These are phyloP conservation scores for Thalassiosira profunda DNA, from an alignment of 108 stramenopile species.

Conservation along the genomic window DNA sequence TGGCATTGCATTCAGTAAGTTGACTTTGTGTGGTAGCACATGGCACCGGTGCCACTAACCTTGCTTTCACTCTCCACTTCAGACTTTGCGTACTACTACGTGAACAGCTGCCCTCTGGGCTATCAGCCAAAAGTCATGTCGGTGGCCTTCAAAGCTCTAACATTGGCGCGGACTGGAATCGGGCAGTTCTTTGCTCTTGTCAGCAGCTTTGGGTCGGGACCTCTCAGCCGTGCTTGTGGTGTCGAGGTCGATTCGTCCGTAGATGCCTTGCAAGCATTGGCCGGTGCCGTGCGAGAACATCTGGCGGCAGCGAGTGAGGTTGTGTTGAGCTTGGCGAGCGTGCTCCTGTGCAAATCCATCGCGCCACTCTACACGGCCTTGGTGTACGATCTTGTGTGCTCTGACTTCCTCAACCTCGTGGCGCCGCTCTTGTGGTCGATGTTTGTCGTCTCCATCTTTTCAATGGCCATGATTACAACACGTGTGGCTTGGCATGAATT, in stretches of 20 bases:
- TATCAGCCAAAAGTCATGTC: not conserved
- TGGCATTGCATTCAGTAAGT: no score
- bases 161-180: not conserved
- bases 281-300: not conserved
- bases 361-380: not conserved
- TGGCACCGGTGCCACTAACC: no score
- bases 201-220: not conserved
- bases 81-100: constrained; percentile 15
- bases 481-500: constrained; percentile 24
- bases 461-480: constrained; percentile 6
- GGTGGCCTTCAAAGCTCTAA: not conserved
- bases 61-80: constrained; percentile 2
- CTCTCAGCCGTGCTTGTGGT: constrained; percentile 11
- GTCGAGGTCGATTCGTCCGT: not conserved
- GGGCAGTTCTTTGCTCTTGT: constrained; percentile 12
- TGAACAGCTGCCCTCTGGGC: constrained; percentile 1
- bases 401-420: constrained; percentile 6
- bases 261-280: constrained; percentile 2
- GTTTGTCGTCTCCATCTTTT: constrained; percentile 3
- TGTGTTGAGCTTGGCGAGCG: not conserved
- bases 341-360: not conserved
- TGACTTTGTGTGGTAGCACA: no score
- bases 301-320: not conserved
- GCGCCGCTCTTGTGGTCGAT: not conserved
- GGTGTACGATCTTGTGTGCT: constrained; percentile 8